Evolutionary conservation across 495 filamentous ascomycete species (phyloP), one percentile per base, ranked within the genome.

Genomic region (Neurospora sp.): DNA sequence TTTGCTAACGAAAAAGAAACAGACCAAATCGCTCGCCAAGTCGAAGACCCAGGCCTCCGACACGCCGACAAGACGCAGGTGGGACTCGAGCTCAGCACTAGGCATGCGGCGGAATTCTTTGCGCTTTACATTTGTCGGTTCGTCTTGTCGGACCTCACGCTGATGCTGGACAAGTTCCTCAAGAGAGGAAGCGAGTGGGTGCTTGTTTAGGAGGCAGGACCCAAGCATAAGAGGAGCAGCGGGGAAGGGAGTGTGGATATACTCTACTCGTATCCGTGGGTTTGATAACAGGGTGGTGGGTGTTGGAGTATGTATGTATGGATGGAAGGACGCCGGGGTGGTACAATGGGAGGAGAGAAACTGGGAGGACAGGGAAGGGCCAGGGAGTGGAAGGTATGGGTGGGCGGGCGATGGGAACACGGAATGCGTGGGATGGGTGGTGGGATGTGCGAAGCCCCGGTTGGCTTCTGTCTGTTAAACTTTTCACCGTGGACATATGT

Each of bases 101-200:
- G 94, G 22, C 95, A 98, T 82, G 96, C 96, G 10, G 93, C 96
- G 40, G 96, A 98, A 78, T 99, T 99, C 83, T 99, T 99, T 80
- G 94, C 90, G 39, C 97, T 99, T 81, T 98, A 94, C 79, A 86
- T 99, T 20, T 98, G 95, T 81, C 92, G 96, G 17, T 99, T 98
- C 79, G 94, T 93, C 39, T 81, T 98, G 68, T 85, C 91, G 8
- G 96, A 99, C 81, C 83, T 99, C 73, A 86, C 89, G 48, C 78
- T 97, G 79, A 87, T 99, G 84, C 85, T 98, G 78, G 96, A 99
- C 81, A 99, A 98, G 81, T 98, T 95, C 78, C 90, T 99, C 79
- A 98, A 98, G 85, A 88, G 95, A 73, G 93, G 95, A 41, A 96
- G 89, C 75, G 95, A 99, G 83, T 98, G 94, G 95, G 96, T 96